Evolutionary conservation across 306 rosid species (phyloP).

Genomic region (Casuarina cunninghamiana): DNA sequence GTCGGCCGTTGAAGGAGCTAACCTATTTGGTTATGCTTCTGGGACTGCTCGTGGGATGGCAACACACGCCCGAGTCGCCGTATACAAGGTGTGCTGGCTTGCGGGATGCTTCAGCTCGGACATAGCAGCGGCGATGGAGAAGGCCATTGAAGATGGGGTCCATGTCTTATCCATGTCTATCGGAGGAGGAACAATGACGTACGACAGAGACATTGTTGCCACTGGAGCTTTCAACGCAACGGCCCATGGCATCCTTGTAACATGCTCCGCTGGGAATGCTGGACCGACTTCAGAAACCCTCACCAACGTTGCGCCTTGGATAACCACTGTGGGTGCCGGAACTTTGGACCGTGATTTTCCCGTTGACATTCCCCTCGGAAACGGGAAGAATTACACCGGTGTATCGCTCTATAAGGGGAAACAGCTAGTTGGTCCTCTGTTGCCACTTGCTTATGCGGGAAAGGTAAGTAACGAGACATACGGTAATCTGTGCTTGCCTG

Average conservation of each 20-base stretch:
- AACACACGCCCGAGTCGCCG: constrained; percentile 69
- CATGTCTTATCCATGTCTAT: constrained; percentile 76
- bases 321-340: constrained; percentile 85
- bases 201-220: constrained; percentile 62
- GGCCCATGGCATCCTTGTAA: constrained; percentile 65
- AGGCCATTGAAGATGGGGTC: constrained; percentile 79
- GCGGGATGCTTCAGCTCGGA: constrained; percentile 71
- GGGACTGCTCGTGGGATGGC: constrained; percentile 97
- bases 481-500: constrained; percentile 45
- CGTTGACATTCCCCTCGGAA: constrained; percentile 56
- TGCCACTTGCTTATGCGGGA: constrained; percentile 67
- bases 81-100: constrained; percentile 81
- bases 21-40: constrained; percentile 68
- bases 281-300: constrained; percentile 55
- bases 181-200: constrained; percentile 55
- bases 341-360: constrained; percentile 94
- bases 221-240: constrained; percentile 72
- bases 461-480: constrained; percentile 42
- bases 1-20: constrained; percentile 63
- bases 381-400: constrained; percentile 58
- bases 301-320: constrained; percentile 84
- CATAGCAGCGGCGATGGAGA: constrained; percentile 74
- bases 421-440: constrained; percentile 33
- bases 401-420: constrained; percentile 66
- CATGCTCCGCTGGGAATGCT: constrained; percentile 80